These are phyloP conservation scores for Teunomyces barrocoloradensis DNA, from an alignment of 805 yeast genomes.

Conservation along the genomic window DNA sequence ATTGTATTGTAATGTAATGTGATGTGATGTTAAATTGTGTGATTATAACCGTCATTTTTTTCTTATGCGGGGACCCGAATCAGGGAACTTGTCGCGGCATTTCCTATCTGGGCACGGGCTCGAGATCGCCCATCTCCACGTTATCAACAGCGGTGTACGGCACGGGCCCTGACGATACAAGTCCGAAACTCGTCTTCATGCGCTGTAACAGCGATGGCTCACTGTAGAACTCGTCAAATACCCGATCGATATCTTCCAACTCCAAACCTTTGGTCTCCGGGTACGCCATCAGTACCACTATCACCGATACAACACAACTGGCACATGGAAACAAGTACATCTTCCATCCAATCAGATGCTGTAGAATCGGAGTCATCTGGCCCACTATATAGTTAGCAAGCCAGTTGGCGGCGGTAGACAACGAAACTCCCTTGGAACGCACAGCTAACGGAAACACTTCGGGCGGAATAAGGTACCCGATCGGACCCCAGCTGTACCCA, in stretches of 20 bases:
- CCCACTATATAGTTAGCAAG: slow-evolving; percentile 45
- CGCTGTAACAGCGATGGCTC: slow-evolving; percentile 14
- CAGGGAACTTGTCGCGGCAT: neutral
- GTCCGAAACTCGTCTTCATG: neutral
- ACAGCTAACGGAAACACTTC: slow-evolving; percentile 44
- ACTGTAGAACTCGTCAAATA: slow-evolving; percentile 34
- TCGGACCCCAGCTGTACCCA: slow-evolving; percentile 48
- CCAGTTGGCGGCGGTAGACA: slow-evolving; percentile 47
- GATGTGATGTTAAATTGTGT: too few species aligned
- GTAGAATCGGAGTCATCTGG: slow-evolving; percentile 42
- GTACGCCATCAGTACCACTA: slow-evolving; percentile 34
- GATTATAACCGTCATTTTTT: neutral
- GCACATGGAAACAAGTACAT: slow-evolving; percentile 41
- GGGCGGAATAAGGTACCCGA: slow-evolving; percentile 44
- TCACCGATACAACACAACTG: slow-evolving; percentile 34
- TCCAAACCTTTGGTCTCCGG: slow-evolving; percentile 48
- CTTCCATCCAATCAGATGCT: slow-evolving; percentile 39
- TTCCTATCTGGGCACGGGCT: neutral
- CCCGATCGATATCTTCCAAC: slow-evolving; percentile 39
- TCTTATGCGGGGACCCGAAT: neutral
- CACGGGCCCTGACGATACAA: neutral
- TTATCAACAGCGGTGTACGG: neutral
- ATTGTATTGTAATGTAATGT: too few species aligned
- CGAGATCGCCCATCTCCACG: neutral
- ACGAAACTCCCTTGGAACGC: slow-evolving; percentile 43